Conservation (phyloP, 2,329 filamentous ascomycete genomes). For the Fusarium albosuccineum region DNA sequence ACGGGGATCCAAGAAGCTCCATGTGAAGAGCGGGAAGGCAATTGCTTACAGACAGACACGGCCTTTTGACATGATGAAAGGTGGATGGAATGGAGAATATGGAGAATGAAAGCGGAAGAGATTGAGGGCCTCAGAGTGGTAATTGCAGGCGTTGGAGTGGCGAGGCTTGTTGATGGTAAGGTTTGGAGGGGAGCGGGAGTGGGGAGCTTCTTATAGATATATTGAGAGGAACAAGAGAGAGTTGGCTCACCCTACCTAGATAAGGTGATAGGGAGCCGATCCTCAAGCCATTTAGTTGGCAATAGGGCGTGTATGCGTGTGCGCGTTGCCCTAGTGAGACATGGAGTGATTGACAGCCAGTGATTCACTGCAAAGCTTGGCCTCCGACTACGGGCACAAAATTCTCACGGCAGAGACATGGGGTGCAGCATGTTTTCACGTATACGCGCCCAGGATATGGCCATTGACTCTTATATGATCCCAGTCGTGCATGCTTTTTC, state of each 20-base stretch:
- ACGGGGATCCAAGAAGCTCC: not conserved
- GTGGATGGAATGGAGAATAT: not conserved
- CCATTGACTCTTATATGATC: not conserved
- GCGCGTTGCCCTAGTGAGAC: too few species aligned
- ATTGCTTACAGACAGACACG: slow-evolving; percentile 33
- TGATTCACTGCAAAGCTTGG: slow-evolving; percentile 30
- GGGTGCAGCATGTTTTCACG: not conserved
- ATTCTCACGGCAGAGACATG: not conserved
- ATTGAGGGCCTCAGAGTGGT: not conserved
- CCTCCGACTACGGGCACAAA: slow-evolving; percentile 16
- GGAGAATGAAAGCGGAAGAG: not conserved
- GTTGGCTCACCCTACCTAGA: slow-evolving; percentile 14
- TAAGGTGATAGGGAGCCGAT: too few species aligned
- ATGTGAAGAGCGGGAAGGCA: not conserved
- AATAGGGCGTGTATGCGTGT: too few species aligned
- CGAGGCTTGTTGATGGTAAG: not conserved
- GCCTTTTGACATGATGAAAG: slow-evolving; percentile 28
- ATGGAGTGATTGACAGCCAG: not conserved
- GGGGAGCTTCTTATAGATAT: not conserved
- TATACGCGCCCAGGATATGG: not conserved
- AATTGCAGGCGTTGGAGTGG: not conserved
- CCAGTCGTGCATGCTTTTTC: not conserved
- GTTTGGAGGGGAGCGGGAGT: not conserved
- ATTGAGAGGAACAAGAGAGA: not conserved
- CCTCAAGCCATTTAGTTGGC: too few species aligned